Evolutionary conservation across 176 grass and related monocot genomes (phyloP).

Genomic region (Panicum miliaceum): DNA sequence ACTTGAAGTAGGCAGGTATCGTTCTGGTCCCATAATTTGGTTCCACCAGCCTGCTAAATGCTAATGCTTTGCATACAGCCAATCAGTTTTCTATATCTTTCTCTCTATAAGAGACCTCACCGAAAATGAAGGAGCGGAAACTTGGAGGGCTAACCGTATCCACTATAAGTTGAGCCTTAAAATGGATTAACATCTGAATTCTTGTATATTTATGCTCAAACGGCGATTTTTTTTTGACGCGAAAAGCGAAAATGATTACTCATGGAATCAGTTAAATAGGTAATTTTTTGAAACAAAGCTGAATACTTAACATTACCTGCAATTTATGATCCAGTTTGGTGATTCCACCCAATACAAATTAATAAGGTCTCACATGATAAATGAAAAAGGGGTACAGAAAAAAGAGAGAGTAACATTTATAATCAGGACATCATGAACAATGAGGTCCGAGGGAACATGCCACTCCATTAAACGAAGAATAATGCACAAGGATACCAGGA

Average conservation of each 20-base stretch:
- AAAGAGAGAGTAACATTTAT: background rate
- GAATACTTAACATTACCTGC: background rate
- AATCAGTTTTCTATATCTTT: background rate
- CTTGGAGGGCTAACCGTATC: background rate
- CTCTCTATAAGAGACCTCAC: background rate
- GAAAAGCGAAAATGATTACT: background rate
- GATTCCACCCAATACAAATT: background rate
- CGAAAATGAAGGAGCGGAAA: background rate
- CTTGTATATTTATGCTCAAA: background rate
- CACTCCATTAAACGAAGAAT: background rate
- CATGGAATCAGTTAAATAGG: background rate
- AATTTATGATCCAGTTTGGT: background rate
- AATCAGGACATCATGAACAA: background rate
- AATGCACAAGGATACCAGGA: background rate
- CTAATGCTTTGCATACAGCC: background rate
- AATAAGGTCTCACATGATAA: background rate
- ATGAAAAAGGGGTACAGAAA: background rate
- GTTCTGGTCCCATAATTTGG: background rate
- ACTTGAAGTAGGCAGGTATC: background rate
- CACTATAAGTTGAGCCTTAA: background rate
- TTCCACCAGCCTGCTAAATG: background rate
- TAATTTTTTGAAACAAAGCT: background rate
- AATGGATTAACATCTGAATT: constrained; percentile 17
- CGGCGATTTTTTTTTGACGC: no score
- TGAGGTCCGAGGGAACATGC: background rate